Evolutionary conservation across 495 filamentous ascomycete genomes (phyloP), one percentile per base, ranked within the genome.

Genomic region (Talaromyces stipitatus): DNA sequence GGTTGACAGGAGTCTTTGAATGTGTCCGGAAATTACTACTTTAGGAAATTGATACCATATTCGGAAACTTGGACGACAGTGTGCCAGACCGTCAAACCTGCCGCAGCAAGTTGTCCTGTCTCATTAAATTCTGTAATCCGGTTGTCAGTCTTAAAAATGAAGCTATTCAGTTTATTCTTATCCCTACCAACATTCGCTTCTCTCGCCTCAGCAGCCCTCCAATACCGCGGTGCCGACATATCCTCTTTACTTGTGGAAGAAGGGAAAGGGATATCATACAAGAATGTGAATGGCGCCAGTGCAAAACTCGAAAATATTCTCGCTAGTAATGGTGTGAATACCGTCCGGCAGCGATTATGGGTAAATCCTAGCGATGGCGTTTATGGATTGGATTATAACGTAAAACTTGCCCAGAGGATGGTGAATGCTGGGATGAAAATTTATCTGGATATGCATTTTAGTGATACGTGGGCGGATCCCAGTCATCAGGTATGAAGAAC

Each of bases 271-370:
- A 72, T 81, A 47, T 70, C 70, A 0, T 91, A 86, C 70, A 85
- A 80, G 63, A 82, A 78, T 50, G 58, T 69, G 0, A 73, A 72
- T 52, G 83, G 85, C 11, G 67, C 69, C 5, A 67, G 67, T 0
- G 71, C 83, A 61, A 66, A 79, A 1, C 72, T 89, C 1, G 88
- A 90, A 59, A 74, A 67, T 2, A 89, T 90, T 53, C 66, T 89
- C 1, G 79, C 75, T 10, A 76, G 73, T 28, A 80, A 75, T 32
- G 88, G 86, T 3, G 79, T 89, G 54, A 90, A 87, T 62, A 87
- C 84, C 2, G 77, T 90, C 28, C 82, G 86, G 14, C 86, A 90
- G 63, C 78, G 88, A 18, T 60, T 90, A 22, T 90, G 85, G 86
- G 86, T 90, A 33, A 87, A 85, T 58, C 85, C 86, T 0, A 68